phyloP scores from a whole-genome alignment of 108 stramenopile genomes.

The Pseudonitzschia pungens region DNA sequence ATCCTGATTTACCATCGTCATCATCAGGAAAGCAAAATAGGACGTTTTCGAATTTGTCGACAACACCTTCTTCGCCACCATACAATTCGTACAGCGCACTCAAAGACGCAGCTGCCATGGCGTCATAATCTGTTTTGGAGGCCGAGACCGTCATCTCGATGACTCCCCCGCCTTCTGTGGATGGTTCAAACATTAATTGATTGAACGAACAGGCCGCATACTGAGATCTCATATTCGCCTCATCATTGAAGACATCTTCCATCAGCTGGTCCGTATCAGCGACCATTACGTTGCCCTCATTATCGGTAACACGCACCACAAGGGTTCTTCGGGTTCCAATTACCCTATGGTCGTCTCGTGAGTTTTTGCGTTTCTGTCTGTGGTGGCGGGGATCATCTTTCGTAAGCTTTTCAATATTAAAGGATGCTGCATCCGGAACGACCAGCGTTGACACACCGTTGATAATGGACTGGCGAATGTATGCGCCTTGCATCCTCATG shows the following conservation, averaged over 20 bases:
- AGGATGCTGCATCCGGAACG: too few relatives aligned
- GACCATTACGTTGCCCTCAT: neutral
- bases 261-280: neutral
- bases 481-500: too few relatives aligned
- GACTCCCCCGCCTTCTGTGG: neutral
- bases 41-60: neutral
- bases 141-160: neutral
- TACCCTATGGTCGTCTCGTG: too few relatives aligned
- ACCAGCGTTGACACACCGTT: too few relatives aligned
- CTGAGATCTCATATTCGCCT: conserved; percentile 36
- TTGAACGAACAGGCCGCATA: conserved; percentile 43
- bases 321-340: neutral
- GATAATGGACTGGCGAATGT: too few relatives aligned
- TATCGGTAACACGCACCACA: neutral
- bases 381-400: too few relatives aligned
- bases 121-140: neutral
- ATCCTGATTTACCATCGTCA: neutral
- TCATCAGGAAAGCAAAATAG: neutral
- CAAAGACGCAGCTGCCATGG: neutral
- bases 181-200: neutral
- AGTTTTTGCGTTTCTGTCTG: too few relatives aligned
- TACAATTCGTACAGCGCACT: neutral
- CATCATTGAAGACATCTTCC: conserved; percentile 17
- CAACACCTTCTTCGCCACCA: neutral
- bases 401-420: too few relatives aligned